Conservation (phyloP, 2,329 filamentous ascomycete species). For the Trichoderma sp. region DNA sequence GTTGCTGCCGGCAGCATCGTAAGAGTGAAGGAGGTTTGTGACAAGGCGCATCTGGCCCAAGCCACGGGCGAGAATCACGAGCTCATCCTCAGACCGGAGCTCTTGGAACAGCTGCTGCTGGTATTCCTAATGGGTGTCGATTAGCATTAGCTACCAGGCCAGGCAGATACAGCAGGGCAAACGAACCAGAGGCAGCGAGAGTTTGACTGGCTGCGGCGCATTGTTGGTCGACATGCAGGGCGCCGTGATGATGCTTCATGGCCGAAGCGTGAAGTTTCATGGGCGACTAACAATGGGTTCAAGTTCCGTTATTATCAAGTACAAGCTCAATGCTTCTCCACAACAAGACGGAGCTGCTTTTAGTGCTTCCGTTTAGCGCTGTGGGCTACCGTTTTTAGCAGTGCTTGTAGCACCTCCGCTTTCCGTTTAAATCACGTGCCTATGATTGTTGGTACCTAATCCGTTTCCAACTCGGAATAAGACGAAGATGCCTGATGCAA, state of each 20-base stretch:
- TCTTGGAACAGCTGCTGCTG: conserved; percentile 95
- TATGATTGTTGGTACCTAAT: neutral
- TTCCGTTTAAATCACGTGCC: neutral
- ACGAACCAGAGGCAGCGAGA: conserved; percentile 63
- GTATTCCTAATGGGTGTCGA: conserved; percentile 60
- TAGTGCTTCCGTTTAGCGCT: neutral
- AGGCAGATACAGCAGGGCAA: neutral
- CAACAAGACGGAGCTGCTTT: neutral
- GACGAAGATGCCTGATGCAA: neutral
- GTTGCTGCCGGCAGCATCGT: conserved; percentile 94
- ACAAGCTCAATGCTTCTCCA: neutral
- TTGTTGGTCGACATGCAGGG: conserved; percentile 51
- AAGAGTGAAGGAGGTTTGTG: conserved; percentile 94
- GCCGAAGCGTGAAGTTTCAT: conserved; percentile 3
- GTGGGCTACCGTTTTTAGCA: neutral
- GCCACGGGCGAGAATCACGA: conserved; percentile 87
- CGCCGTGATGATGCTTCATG: conserved; percentile 17
- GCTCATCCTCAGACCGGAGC: conserved; percentile 85
- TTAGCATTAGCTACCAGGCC: conserved; percentile 4
- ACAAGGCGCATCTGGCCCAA: conserved; percentile 88
- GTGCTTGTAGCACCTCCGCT: neutral
- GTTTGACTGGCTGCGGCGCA: conserved; percentile 69
- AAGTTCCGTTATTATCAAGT: neutral
- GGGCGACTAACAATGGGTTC: neutral
- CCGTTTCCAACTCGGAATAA: neutral